Evolutionary conservation across 441 rosid genomes (phyloP).

Genomic region (Francoa sonchifolia): DNA sequence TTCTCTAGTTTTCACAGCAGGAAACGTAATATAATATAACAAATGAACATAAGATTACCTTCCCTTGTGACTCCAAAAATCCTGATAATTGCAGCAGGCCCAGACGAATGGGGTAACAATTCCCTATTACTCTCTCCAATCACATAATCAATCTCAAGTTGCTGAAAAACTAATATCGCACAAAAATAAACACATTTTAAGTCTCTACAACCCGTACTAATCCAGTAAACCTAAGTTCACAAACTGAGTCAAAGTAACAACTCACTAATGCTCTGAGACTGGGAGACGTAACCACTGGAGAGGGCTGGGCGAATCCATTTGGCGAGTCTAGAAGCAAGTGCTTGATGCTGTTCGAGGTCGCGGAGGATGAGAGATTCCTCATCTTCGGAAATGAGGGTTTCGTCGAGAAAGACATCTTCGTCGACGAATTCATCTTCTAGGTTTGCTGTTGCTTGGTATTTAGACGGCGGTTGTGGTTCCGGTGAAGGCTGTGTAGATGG

Average conservation of each 20-base stretch:
- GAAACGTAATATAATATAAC: background rate
- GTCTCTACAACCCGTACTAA: constrained; percentile 7
- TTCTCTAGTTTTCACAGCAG: background rate
- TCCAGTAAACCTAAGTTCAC: background rate
- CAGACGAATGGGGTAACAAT: constrained; percentile 49
- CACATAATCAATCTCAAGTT: constrained; percentile 85
- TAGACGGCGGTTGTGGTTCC: constrained; percentile 28
- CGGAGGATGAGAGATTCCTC: constrained; percentile 63
- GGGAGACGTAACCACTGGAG: constrained; percentile 37
- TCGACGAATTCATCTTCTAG: constrained; percentile 67
- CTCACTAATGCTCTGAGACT: constrained; percentile 55
- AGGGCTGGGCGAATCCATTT: constrained; percentile 76
- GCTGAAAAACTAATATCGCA: constrained; percentile 55
- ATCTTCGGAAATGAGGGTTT: constrained; percentile 52
- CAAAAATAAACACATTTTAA: background rate
- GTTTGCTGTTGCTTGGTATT: constrained; percentile 32
- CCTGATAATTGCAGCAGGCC: constrained; percentile 73
- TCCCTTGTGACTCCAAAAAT: constrained; percentile 86
- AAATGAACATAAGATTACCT: constrained; percentile 29
- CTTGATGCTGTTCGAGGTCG: constrained; percentile 58
- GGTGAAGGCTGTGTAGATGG: constrained; percentile 27
- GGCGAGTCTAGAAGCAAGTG: constrained; percentile 41
- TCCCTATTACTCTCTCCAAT: constrained; percentile 47
- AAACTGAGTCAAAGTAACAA: background rate
- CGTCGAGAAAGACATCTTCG: constrained; percentile 74